Evolutionary conservation across 345 rosid genomes (phyloP).

Genomic region (Excoecaria agallocha): DNA sequence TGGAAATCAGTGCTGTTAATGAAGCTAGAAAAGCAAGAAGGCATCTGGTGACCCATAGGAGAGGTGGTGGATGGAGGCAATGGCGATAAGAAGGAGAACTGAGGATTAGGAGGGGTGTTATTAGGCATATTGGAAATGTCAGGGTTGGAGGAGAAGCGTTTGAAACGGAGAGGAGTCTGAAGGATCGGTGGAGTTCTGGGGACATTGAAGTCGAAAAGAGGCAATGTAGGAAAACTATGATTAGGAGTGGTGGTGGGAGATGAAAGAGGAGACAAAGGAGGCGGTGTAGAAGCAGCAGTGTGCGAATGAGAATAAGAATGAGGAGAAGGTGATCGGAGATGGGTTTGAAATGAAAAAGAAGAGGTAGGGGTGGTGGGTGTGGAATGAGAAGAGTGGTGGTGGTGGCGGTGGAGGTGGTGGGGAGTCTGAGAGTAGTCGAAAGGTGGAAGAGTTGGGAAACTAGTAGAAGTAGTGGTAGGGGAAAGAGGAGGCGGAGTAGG

Average conservation of each 20-base stretch:
- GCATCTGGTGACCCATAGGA: conserved; percentile 9
- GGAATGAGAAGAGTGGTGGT: conserved; percentile 19
- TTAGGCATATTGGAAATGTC: neutral
- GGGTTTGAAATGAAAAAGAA: conserved; percentile 42
- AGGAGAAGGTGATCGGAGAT: neutral
- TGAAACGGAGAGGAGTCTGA: conserved; percentile 40
- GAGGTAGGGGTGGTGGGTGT: conserved; percentile 34
- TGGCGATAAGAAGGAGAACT: conserved; percentile 32
- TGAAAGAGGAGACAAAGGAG: conserved; percentile 11
- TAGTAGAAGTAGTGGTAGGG: conserved; percentile 1
- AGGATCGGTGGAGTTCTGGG: conserved; percentile 49
- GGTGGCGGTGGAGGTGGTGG: conserved; percentile 6
- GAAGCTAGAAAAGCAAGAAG: neutral
- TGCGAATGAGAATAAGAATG: neutral
- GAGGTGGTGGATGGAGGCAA: conserved; percentile 16
- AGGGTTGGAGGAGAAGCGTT: conserved; percentile 22
- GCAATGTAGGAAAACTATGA: conserved; percentile 36
- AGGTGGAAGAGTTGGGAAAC: conserved; percentile 7
- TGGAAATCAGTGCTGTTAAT: conserved; percentile 20
- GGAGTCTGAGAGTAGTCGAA: conserved; percentile 10
- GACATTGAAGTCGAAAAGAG: conserved; percentile 46
- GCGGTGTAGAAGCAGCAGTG: neutral
- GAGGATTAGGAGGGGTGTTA: neutral
- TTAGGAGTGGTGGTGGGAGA: conserved; percentile 34
- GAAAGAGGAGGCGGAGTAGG: conserved; percentile 10